Conservation (phyloP, 768 basidiomycete genomes). For the Boletellus sp. region DNA sequence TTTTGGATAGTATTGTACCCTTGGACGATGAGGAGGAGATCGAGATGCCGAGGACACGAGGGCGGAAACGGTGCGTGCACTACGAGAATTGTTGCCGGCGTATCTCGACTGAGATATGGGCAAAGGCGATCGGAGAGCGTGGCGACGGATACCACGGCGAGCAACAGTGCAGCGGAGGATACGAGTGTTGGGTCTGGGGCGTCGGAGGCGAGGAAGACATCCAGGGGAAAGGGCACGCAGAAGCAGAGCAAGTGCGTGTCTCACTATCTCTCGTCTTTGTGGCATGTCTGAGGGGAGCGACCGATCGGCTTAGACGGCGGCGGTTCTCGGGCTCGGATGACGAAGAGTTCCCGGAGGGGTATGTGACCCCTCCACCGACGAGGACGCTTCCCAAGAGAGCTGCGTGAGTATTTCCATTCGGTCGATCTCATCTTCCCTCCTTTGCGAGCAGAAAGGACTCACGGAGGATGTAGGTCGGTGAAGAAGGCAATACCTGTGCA, state of each 20-base stretch:
- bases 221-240: slow-evolving; percentile 30
- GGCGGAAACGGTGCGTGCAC: slow-evolving; percentile 47
- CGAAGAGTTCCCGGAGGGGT: slow-evolving; percentile 34
- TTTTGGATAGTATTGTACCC: slow-evolving; percentile 69
- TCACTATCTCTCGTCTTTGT: not conserved
- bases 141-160: slow-evolving; percentile 40
- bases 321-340: slow-evolving; percentile 53
- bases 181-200: slow-evolving; percentile 32
- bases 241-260: slow-evolving; percentile 40
- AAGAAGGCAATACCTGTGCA: slow-evolving; percentile 34
- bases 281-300: not conserved
- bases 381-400: slow-evolving; percentile 54
- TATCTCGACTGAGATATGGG: not conserved
- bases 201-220: slow-evolving; percentile 19
- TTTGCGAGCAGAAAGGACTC: not conserved
- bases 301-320: slow-evolving; percentile 40
- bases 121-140: slow-evolving; percentile 61
- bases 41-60: slow-evolving; percentile 38
- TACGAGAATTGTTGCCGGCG: not conserved
- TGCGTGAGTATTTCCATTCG: slow-evolving; percentile 41
- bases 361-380: slow-evolving; percentile 37
- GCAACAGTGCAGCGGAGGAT: slow-evolving; percentile 39
- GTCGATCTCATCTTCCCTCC: not conserved
- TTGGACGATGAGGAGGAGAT: slow-evolving; percentile 57
- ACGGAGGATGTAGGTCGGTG: slow-evolving; percentile 30